Conservation (phyloP, 495 filamentous ascomycete species). For the Trichoderma reesei region DNA sequence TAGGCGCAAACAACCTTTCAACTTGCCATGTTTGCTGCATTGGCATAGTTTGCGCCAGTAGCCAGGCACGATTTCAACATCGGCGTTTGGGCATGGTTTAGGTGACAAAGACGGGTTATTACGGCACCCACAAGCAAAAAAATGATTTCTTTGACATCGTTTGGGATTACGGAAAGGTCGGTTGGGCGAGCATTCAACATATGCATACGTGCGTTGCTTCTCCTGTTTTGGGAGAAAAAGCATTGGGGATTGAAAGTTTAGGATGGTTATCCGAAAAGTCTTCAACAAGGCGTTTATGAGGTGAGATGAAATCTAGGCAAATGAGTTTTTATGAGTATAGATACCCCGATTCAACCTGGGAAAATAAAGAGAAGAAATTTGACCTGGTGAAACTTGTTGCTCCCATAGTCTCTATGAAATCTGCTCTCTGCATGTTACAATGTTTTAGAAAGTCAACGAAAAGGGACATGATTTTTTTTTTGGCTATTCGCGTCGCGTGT, state of each 20-base stretch:
- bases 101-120: conserved; percentile 7
- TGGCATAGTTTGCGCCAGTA: conserved; percentile 35
- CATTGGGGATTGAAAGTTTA: neutral
- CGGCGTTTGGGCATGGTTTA: conserved; percentile 14
- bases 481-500: too few species aligned
- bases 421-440: too few species aligned
- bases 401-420: too few species aligned
- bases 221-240: neutral
- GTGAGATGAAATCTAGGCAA: neutral
- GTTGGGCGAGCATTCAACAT: conserved; percentile 12
- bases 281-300: conserved; percentile 8
- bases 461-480: too few species aligned
- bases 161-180: conserved; percentile 5
- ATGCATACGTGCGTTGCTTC: conserved; percentile 7
- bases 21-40: too few species aligned
- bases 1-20: conserved; percentile 96
- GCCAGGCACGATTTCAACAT: conserved; percentile 16
- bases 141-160: conserved; percentile 4
- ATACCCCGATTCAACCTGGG: conserved; percentile 9
- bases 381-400: conserved; percentile 1
- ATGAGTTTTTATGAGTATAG: conserved; percentile 2
- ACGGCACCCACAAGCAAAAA: conserved; percentile 8
- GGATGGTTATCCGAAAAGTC: conserved; percentile 6
- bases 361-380: neutral
- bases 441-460: too few species aligned